Evolutionary conservation across 352 stramenopile species (phyloP).

Genomic region (Globisporangium paroecandrum): DNA sequence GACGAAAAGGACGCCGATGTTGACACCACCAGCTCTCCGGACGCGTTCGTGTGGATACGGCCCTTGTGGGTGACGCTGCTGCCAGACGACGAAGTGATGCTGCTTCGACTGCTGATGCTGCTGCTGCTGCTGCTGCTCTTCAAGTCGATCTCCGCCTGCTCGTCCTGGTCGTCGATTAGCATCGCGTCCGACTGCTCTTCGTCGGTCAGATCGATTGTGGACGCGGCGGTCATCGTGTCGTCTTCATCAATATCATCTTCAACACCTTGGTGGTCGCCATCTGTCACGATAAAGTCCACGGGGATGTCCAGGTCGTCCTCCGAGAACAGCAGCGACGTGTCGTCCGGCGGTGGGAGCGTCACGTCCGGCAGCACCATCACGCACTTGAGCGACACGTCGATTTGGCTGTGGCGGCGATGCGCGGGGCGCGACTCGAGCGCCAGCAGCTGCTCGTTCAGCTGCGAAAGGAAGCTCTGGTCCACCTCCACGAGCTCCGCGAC

Average conservation of each 20-base stretch:
- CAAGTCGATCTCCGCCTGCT: neutral
- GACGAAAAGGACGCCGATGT: neutral
- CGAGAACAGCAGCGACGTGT: slow-evolving; percentile 35
- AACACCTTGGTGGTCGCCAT: slow-evolving; percentile 6
- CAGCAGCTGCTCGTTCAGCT: slow-evolving; percentile 67
- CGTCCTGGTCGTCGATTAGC: slow-evolving; percentile 9
- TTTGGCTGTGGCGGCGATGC: slow-evolving; percentile 65
- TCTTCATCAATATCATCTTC: slow-evolving; percentile 22
- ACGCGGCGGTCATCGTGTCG: slow-evolving; percentile 12
- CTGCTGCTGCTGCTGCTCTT: neutral
- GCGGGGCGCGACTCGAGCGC: slow-evolving; percentile 46
- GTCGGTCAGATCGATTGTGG: slow-evolving; percentile 33
- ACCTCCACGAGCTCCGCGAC: slow-evolving; percentile 73
- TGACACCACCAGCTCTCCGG: neutral
- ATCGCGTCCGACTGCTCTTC: slow-evolving; percentile 25
- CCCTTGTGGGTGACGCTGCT: neutral
- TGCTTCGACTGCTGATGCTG: slow-evolving; percentile 2
- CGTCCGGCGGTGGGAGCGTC: slow-evolving; percentile 53
- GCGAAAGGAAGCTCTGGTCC: slow-evolving; percentile 46
- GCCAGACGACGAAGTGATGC: neutral
- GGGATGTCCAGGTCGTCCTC: slow-evolving; percentile 28
- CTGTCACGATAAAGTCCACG: slow-evolving; percentile 23
- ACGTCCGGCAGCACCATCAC: slow-evolving; percentile 82
- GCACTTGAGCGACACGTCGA: slow-evolving; percentile 66
- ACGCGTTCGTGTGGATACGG: neutral